Evolutionary conservation across 257 asterid species (phyloP).

Genomic region (Coffea eugenioides): DNA sequence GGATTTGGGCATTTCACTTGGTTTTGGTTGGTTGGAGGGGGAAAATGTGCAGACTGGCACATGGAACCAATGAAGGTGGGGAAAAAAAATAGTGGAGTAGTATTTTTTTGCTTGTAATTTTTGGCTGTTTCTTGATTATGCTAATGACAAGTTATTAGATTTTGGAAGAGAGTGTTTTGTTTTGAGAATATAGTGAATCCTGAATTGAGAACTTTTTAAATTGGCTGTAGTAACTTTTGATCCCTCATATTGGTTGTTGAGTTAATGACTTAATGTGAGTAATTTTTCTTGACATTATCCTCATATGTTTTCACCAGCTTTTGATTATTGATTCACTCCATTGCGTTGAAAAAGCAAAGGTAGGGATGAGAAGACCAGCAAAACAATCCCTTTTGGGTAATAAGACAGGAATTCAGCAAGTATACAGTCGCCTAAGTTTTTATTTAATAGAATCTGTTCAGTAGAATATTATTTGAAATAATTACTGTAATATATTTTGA

Average conservation of each 20-base stretch:
- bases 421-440: no score
- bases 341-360: not conserved
- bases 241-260: not conserved
- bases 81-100: not conserved
- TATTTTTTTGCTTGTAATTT: not conserved
- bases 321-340: not conserved
- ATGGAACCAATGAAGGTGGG: constrained; percentile 19
- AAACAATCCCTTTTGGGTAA: no score
- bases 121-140: constrained; percentile 12
- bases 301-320: not conserved
- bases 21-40: constrained; percentile 11
- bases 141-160: constrained; percentile 6
- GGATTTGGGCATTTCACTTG: not conserved
- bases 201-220: no score
- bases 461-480: no score
- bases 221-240: not conserved
- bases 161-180: constrained; percentile 13
- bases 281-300: not conserved
- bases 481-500: no score
- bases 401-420: no score
- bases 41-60: constrained; percentile 7
- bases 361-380: not conserved
- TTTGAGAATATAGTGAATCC: not conserved
- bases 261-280: not conserved
- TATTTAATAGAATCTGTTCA: no score